A percentile compares a stretch with the other conserved stretches of the same genome.
These are phyloP conservation scores for Fusarium tuaranense DNA, from an alignment of 2,329 filamentous ascomycete genomes.

Conservation along the genomic window DNA sequence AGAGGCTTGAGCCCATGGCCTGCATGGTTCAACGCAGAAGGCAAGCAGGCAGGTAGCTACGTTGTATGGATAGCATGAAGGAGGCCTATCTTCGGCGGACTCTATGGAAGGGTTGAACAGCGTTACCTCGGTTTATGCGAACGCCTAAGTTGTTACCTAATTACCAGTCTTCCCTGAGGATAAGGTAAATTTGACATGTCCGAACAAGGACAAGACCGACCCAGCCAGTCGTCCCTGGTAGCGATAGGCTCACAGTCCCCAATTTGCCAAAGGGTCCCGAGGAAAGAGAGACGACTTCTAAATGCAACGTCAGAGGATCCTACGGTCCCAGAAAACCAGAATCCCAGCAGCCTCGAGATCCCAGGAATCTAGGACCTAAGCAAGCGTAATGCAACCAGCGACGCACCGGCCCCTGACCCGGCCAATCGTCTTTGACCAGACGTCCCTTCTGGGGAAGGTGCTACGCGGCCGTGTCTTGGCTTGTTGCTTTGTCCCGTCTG, in stretches of 20 bases:
- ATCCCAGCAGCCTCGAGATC: conserved; percentile 18
- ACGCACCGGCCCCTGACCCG: conserved; percentile 41
- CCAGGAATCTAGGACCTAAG: conserved; percentile 19
- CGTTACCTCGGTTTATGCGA: conserved; percentile 34
- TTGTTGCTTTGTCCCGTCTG: conserved; percentile 44
- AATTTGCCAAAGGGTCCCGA: conserved; percentile 23
- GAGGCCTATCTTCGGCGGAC: conserved; percentile 5
- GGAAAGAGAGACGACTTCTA: conserved; percentile 33
- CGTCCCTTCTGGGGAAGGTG: conserved; percentile 37
- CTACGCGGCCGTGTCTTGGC: conserved; percentile 34
- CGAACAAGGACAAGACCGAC: conserved; percentile 25
- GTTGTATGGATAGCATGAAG: background rate
- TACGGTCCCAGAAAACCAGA: conserved; percentile 4
- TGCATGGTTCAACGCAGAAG: conserved; percentile 10
- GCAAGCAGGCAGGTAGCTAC: background rate
- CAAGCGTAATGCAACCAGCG: conserved; percentile 26
- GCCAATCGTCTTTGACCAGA: conserved; percentile 32
- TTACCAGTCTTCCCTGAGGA: conserved; percentile 11
- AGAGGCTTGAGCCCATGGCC: conserved; percentile 9
- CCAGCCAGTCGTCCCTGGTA: conserved; percentile 29
- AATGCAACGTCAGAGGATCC: conserved; percentile 37
- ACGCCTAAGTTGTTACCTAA: conserved; percentile 13
- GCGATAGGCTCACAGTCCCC: conserved; percentile 25
- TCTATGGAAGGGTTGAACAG: conserved; percentile 24
- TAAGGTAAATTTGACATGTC: conserved; percentile 32